Evolutionary conservation across 768 basidiomycete genomes (phyloP), one percentile per base, ranked within the genome.

Genomic region (Rhodotorula diobovata): DNA sequence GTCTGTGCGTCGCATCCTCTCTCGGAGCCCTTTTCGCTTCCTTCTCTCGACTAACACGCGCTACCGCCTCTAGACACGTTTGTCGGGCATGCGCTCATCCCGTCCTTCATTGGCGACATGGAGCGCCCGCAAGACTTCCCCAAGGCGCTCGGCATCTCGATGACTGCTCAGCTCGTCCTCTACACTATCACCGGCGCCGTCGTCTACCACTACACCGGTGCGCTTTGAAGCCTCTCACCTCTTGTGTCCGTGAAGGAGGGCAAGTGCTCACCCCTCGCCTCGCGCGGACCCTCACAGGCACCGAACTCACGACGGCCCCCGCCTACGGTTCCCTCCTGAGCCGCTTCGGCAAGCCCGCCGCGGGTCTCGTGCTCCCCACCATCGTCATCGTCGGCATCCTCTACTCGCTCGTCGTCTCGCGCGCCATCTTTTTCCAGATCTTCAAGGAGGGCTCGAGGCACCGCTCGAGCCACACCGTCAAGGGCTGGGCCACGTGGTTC

Each of bases 391-490:
- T 72, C 25, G 67, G 70, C 20, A 68, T 77, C 35, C 69, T 77
- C 28, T 75, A 77, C 63, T 68, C 76, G 28, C 55, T 73, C 37
- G 67, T 78, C 53, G 77, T 76, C 21, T 69, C 76, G 34, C 76
- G 77, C 37, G 75, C 71, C 46, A 76, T 79, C 67, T 79, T 70
- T 64, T 70, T 75, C 63, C 73, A 72, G 50, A 74, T 78, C 66
- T 78, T 77, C 72, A 39, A 46, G 23, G 71, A 64, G 9, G 76
- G 68, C 28, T 71, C 68, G 25, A 45, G n/a, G 7, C 75, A 77
- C 59, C 75, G 76, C 14, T 58, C 60, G 30, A 11, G 32, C 28
- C 77, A 78, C 68, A 77, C 78, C 30, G 35, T 71, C 45, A 61
- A 41, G 10, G 77, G 77, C 20, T 78, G 78, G 78, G 21, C 25